Conservation (phyloP, 2,329 filamentous ascomycete species). For the Aspergillus novofumigatus region DNA sequence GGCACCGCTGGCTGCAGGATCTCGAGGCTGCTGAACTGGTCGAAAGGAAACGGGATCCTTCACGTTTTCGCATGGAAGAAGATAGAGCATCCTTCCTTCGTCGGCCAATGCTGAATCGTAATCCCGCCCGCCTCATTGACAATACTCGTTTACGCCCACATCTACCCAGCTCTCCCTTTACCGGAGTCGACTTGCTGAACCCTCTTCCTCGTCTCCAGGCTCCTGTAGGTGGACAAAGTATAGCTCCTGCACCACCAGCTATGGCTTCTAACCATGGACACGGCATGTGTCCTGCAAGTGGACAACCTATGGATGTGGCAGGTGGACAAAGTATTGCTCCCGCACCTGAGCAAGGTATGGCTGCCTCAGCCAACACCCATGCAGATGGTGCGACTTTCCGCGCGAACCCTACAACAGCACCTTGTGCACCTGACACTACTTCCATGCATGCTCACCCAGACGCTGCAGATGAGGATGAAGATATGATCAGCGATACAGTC, state of each 20-base stretch:
- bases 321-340: background rate
- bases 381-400: background rate
- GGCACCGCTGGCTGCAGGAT: conserved; percentile 70
- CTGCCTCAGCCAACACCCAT: background rate
- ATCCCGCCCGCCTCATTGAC: conserved; percentile 16
- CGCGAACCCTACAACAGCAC: background rate
- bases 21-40: conserved; percentile 58
- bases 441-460: background rate
- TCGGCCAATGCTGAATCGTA: conserved; percentile 16
- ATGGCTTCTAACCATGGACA: background rate
- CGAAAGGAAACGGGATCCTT: conserved; percentile 26
- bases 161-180: background rate
- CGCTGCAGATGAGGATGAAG: conserved; percentile 29
- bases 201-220: background rate
- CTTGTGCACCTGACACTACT: background rate
- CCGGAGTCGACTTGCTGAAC: background rate
- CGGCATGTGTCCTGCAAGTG: background rate
- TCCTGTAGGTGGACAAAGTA: background rate
- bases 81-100: conserved; percentile 17
- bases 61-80: conserved; percentile 20
- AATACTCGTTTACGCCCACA: background rate
- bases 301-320: background rate
- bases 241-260: background rate
- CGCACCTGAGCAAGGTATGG: background rate
- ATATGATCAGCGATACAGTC: conserved; percentile 86